phyloP scores from a whole-genome alignment of 2,329 filamentous ascomycete species.

The Geosmithia putterillii region DNA sequence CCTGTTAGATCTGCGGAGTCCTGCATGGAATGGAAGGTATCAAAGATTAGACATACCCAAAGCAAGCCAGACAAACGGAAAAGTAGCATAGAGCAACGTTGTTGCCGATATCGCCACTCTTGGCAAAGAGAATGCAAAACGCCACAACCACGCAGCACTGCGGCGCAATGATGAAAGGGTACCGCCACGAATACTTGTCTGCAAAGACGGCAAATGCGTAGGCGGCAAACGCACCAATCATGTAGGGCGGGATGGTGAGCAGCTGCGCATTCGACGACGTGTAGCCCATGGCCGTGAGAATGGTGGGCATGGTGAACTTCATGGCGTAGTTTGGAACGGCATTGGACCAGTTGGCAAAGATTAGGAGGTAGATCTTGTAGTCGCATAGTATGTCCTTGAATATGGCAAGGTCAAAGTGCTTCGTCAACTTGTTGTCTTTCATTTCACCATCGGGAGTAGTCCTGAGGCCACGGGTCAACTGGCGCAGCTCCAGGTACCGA shows the following conservation, averaged over 20 bases:
- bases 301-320: slow-evolving; percentile 47
- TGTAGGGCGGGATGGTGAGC: slow-evolving; percentile 48
- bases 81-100: slow-evolving; percentile 51
- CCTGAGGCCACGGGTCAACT: slow-evolving; percentile 17
- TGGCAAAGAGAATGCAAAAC: slow-evolving; percentile 48
- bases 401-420: slow-evolving; percentile 17
- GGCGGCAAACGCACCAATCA: no score
- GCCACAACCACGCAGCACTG: slow-evolving; percentile 43
- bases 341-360: slow-evolving; percentile 29
- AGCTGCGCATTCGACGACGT: slow-evolving; percentile 46
- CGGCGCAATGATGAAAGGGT: slow-evolving; percentile 42
- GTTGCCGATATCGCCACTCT: slow-evolving; percentile 42
- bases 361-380: slow-evolving; percentile 31
- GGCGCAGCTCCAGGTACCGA: slow-evolving; percentile 24
- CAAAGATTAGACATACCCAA: slow-evolving; percentile 27
- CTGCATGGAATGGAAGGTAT: neutral
- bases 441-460: slow-evolving; percentile 9
- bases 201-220: slow-evolving; percentile 41
- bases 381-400: no score
- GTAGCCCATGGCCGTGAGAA: slow-evolving; percentile 48
- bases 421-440: slow-evolving; percentile 9
- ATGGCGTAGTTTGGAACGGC: slow-evolving; percentile 20
- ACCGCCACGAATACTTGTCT: slow-evolving; percentile 38
- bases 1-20: no score
- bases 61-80: slow-evolving; percentile 60